Base-by-base conservation (phyloP, 2,329 filamentous ascomycete species). In the Xylariaceae sp. region DNA sequence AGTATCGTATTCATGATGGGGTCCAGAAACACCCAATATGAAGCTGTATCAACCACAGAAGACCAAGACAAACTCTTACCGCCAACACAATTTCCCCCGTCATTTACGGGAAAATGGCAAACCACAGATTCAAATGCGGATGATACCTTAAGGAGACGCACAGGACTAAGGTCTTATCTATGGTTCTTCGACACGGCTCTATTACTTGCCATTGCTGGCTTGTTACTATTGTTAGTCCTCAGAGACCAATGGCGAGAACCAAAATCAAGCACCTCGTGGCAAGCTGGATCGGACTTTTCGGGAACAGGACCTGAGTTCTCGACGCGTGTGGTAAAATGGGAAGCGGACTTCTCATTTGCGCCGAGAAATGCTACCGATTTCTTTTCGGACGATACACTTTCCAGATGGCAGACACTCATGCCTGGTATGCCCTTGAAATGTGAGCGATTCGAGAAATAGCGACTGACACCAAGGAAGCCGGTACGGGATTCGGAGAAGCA, bases 281-380 rank as follows among this genome's bases (percentile, higher is more conserved):
- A 73, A 31, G 64, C 73, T 31, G 69, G 68, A 1, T 64, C 66
- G 1, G 70, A 73, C 52, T 64, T 71, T 43, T 72, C 68, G 6
- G 71, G 70, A 16, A 65, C 69, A 13, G 66, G 65, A 14, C 69
- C 67, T n/a, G 57, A 60, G 17, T 65, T 71, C 54, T 57, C 59
- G 16, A 66, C 66, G 38, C 61, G 64, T 50, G 62, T 71, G 44
- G 56, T 55, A 28, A 67, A 63, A 41, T 72, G 71, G 56, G 54
- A 68, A 19, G 62, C 64, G 42, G 69, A 72, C 57, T 60, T 60
- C 33, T 64, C 64, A 2, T 72, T 69, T 48, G 67, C 66, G 34
- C 70, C 69, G 13, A 63, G 60, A 53, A 70, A 72, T 61, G 63
- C 67, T 16, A 65, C 67, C 34, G 66, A 69, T 53, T 71, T 71